phyloP scores from a whole-genome alignment of 345 rosid species.

The Bretschneidera sinensis region DNA sequence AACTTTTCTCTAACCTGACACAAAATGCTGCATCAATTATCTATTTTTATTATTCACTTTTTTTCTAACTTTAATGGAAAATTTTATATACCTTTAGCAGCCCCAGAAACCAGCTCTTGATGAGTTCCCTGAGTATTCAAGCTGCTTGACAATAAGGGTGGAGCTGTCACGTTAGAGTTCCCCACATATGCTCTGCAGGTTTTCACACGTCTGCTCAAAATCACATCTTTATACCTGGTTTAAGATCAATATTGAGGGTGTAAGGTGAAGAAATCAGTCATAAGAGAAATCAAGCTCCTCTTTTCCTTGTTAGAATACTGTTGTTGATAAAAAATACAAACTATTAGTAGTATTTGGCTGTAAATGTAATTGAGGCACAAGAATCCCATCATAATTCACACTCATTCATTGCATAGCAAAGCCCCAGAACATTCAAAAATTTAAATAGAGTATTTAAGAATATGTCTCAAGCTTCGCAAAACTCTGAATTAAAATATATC shows the following conservation, averaged over 20 bases:
- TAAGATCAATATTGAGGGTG: background rate
- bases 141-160: constrained; percentile 9
- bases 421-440: no score
- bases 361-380: background rate
- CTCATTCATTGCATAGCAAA: no score
- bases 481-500: no score
- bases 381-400: no score
- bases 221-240: background rate
- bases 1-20: no score
- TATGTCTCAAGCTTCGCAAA: no score
- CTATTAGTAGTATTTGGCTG: background rate
- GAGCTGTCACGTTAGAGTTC: constrained; percentile 7
- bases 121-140: background rate
- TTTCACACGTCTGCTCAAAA: background rate
- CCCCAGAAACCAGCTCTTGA: constrained; percentile 1
- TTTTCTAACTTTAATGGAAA: background rate
- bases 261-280: background rate
- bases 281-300: no score
- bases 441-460: no score
- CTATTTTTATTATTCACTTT: background rate
- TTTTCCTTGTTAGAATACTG: background rate
- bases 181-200: background rate
- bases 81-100: constrained; percentile 17
- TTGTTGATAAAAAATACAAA: background rate
- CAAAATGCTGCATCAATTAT: background rate